Base-by-base conservation (phyloP, 148 eudicot species). In the Silene uniflora region DNA sequence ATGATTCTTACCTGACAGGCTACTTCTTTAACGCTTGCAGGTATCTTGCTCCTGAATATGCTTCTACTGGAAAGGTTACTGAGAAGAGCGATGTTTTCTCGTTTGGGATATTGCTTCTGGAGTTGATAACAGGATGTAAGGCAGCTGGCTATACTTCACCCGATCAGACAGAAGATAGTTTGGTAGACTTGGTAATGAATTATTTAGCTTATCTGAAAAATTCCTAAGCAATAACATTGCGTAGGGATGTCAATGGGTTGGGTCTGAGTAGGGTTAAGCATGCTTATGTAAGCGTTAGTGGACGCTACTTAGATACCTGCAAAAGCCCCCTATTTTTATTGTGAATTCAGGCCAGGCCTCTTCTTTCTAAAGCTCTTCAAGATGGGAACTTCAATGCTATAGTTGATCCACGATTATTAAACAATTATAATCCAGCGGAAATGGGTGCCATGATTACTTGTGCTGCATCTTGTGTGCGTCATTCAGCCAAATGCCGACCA, bases 41-140 rank as follows among this genome's bases (percentile, higher is more conserved):
- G 85, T 92, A 92, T 84, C 49, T 90, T 79, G 98, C 98, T 78
- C 98, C 96, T n/a, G 98, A 92, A 77, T 92, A 90, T 77, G 98
- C 96, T 77, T 77, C 91, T 19, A 90, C 90, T 46, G 98, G 98
- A 70, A 90, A 92, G 79, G 89, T 92, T 23, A 85, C 86, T 54
- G 97, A 92, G 10, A 92, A 90, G 80, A 89, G 96, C 46, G 98
- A 92, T 73, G 96, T 92, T 75, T 92, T 89, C 86, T 92, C 98
- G 52, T 92, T 86, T 46, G 96, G 98, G 17, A 90, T 92, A 32
- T 80, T 92, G 87, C 91, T 92, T 75, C 74, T 92, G 75, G 98
- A 92, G 78, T 74, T 92, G 60, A 81, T 92, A 55, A 89, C 96
- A 8, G 98, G 98, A 11, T 83, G 83, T 6, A 80, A 80, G 75